Percentiles rank a stretch among this genome's conserved stretches.
phyloP scores from a whole-genome alignment of 306 rosid species.

The Mucuna pruriens region DNA sequence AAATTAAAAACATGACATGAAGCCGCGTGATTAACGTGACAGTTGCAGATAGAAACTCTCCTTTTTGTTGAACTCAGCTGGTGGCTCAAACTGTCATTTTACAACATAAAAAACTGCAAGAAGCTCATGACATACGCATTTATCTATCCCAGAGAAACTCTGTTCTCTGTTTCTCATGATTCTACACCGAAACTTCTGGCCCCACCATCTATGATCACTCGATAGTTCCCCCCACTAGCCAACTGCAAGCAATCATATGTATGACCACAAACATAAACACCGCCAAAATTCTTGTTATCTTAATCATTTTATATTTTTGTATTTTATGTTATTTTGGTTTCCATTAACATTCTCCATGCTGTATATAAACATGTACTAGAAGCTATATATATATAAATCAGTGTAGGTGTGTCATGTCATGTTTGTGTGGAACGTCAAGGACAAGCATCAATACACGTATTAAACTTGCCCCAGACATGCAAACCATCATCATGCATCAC shows the following conservation, averaged over 20 bases:
- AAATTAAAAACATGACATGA: conserved; percentile 43
- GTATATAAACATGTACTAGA: background rate
- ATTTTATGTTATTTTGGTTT: background rate
- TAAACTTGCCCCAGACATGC: background rate
- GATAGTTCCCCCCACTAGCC: conserved; percentile 37
- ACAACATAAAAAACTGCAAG: conserved; percentile 56
- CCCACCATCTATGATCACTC: conserved; percentile 44
- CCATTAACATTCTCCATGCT: background rate
- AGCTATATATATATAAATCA: background rate
- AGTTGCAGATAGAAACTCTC: conserved; percentile 26
- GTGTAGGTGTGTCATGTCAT: background rate
- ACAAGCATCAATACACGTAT: background rate
- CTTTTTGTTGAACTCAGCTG: background rate
- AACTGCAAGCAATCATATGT: conserved; percentile 36
- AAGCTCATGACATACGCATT: conserved; percentile 63
- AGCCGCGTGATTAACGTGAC: conserved; percentile 64
- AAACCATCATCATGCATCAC: background rate
- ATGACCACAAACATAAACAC: conserved; percentile 27
- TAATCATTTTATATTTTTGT: background rate
- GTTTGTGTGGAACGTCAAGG: no score
- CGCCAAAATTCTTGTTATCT: background rate
- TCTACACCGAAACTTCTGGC: conserved; percentile 37
- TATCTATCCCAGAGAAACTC: conserved; percentile 13
- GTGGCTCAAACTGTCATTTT: conserved; percentile 49
- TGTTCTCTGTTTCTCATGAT: conserved; percentile 46